Conservation (phyloP, 768 basidiomycete genomes). For the Kwoniella bestiolae region DNA sequence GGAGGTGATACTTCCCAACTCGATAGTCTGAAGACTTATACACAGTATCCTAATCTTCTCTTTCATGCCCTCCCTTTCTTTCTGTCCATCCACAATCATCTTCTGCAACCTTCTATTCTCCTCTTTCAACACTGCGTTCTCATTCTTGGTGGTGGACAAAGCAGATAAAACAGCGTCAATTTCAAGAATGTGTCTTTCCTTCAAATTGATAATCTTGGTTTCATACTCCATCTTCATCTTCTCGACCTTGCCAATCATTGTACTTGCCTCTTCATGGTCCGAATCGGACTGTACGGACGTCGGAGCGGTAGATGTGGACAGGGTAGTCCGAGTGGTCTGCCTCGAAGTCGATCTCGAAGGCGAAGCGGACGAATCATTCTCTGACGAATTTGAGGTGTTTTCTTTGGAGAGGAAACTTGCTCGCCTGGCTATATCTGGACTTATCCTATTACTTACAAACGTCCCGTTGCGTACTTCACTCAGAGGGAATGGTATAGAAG, state of each 20-base stretch:
- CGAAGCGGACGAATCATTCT: constrained; percentile 16
- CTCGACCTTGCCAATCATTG: neutral
- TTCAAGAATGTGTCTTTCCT: constrained; percentile 25
- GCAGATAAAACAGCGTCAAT: constrained; percentile 28
- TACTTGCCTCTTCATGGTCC: constrained; percentile 2
- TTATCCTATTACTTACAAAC: constrained; percentile 24
- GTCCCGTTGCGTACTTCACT: constrained; percentile 11
- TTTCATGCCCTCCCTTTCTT: constrained; percentile 17
- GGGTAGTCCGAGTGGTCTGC: constrained; percentile 2
- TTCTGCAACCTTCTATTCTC: constrained; percentile 8
- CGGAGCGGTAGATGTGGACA: constrained; percentile 15
- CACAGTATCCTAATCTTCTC: constrained; percentile 9
- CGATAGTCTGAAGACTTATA: constrained; percentile 2
- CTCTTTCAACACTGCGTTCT: constrained; percentile 23
- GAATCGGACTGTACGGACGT: constrained; percentile 14
- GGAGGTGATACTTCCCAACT: neutral
- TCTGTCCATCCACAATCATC: constrained; percentile 12
- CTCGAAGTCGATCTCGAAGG: constrained; percentile 15
- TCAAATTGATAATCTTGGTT: constrained; percentile 3
- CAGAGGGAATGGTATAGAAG: neutral
- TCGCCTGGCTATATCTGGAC: constrained; percentile 29
- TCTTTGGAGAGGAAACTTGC: constrained; percentile 20
- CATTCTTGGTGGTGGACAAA: constrained; percentile 12
- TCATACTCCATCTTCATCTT: constrained; percentile 8
- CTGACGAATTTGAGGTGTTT: neutral